phyloP scores from a whole-genome alignment of 2,329 filamentous ascomycete species.

The Moelleriella libera region DNA sequence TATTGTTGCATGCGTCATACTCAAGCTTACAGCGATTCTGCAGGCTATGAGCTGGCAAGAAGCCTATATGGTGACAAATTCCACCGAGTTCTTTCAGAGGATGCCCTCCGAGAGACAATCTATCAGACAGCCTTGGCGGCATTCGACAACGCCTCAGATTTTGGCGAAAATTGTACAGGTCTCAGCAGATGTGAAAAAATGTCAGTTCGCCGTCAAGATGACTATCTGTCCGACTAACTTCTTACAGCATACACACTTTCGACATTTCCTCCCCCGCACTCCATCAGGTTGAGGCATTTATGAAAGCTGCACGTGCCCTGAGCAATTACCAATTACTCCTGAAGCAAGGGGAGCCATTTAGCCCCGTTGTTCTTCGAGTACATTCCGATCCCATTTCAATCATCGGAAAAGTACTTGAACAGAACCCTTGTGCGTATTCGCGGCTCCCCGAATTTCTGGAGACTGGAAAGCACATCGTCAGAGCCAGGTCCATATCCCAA shows the following conservation, averaged over 20 bases:
- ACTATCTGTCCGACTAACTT: background rate
- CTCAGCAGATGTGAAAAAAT: slow-evolving; percentile 67
- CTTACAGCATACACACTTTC: slow-evolving; percentile 48
- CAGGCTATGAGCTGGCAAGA: slow-evolving; percentile 48
- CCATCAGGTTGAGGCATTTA: slow-evolving; percentile 45
- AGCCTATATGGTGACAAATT: slow-evolving; percentile 44
- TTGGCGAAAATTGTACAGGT: slow-evolving; percentile 60
- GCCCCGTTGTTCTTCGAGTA: slow-evolving; percentile 63
- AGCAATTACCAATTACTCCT: slow-evolving; percentile 66
- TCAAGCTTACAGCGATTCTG: slow-evolving; percentile 4
- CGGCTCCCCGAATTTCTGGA: slow-evolving; percentile 58
- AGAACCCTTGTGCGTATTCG: slow-evolving; percentile 62
- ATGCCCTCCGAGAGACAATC: slow-evolving; percentile 44
- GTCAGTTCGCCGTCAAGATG: slow-evolving; percentile 26
- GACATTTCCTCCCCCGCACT: slow-evolving; percentile 36
- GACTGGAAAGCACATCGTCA: slow-evolving; percentile 53
- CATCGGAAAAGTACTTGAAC: slow-evolving; percentile 58
- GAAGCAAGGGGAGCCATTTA: slow-evolving; percentile 68
- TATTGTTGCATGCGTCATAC: too few relatives aligned
- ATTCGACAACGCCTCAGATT: slow-evolving; percentile 74
- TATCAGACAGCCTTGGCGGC: slow-evolving; percentile 50
- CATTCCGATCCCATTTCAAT: slow-evolving; percentile 63
- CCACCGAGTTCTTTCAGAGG: slow-evolving; percentile 31
- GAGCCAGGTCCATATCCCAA: slow-evolving; percentile 32
- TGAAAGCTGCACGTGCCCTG: slow-evolving; percentile 60